Conservation (phyloP, 805 yeast species). For the Metschnikowia shivogae region DNA sequence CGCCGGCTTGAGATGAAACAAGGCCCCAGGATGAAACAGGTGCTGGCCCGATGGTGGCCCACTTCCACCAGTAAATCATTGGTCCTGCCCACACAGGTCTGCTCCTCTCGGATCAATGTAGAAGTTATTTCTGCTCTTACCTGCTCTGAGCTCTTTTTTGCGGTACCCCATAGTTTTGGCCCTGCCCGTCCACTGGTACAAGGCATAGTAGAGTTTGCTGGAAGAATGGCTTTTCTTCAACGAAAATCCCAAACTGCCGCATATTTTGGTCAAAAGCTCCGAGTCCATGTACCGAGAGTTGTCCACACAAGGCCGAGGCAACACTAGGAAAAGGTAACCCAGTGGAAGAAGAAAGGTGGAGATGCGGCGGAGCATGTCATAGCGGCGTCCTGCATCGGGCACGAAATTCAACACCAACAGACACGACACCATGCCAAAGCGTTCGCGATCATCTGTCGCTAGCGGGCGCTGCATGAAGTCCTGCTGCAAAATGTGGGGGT, state of each 20-base stretch:
- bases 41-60: too few relatives aligned
- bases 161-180: neutral
- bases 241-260: slow-evolving; percentile 58
- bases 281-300: slow-evolving; percentile 77
- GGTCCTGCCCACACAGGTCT: neutral
- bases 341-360: slow-evolving; percentile 45
- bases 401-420: slow-evolving; percentile 88
- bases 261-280: slow-evolving; percentile 38
- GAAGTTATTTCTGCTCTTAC: slow-evolving; percentile 66
- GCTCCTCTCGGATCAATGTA: slow-evolving; percentile 33
- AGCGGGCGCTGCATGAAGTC: slow-evolving; percentile 77
- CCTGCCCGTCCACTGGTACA: slow-evolving; percentile 48
- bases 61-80: too few relatives aligned
- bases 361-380: slow-evolving; percentile 68
- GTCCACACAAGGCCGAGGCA: slow-evolving; percentile 81
- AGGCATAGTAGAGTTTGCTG: slow-evolving; percentile 69
- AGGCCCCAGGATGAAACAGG: too few relatives aligned
- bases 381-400: slow-evolving; percentile 64
- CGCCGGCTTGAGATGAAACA: too few relatives aligned
- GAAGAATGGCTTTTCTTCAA: slow-evolving; percentile 51
- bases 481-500: slow-evolving; percentile 65
- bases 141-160: slow-evolving; percentile 52
- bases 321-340: slow-evolving; percentile 63
- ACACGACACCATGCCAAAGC: slow-evolving; percentile 69
- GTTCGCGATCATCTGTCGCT: slow-evolving; percentile 46